These are phyloP conservation scores for Trichoderma pleuroti DNA, from an alignment of 2,329 filamentous ascomycete species.

Conservation along the genomic window DNA sequence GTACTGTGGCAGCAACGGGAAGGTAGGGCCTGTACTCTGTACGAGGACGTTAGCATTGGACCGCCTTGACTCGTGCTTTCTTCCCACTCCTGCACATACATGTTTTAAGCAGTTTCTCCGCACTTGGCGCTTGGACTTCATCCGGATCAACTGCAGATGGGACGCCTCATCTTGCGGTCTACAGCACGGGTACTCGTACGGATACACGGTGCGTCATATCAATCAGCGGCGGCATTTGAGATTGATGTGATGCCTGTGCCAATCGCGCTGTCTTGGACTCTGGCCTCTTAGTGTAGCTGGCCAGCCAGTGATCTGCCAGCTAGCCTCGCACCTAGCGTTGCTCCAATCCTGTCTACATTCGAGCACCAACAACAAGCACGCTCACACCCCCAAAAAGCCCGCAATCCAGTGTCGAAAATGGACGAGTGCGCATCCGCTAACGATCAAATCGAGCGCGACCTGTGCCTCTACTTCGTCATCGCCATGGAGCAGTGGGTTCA, in stretches of 20 bases:
- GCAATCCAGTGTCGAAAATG: not conserved
- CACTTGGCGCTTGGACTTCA: not conserved
- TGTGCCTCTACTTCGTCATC: not conserved
- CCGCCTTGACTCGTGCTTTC: not conserved
- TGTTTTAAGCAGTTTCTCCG: not conserved
- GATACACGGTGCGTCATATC: not conserved
- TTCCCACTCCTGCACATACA: not conserved
- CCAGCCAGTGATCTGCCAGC: not conserved
- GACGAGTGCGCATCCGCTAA: conserved; percentile 6
- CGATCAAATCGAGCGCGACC: not conserved
- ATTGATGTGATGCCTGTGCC: not conserved
- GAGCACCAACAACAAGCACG: not conserved
- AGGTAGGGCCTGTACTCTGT: not conserved
- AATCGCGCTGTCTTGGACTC: not conserved
- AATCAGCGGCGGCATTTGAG: not conserved
- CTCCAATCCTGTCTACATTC: not conserved
- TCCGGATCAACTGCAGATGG: not conserved
- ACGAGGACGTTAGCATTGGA: not conserved
- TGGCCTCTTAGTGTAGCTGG: not conserved
- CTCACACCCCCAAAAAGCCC: not conserved
- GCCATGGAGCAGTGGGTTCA: not conserved
- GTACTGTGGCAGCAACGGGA: not conserved
- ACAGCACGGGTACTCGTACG: too few relatives aligned
- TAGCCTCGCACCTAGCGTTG: not conserved
- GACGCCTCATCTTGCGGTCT: not conserved